Evolutionary conservation across 768 basidiomycete species (phyloP), one percentile per base, ranked within the genome.

Genomic region (Suillus americanus): DNA sequence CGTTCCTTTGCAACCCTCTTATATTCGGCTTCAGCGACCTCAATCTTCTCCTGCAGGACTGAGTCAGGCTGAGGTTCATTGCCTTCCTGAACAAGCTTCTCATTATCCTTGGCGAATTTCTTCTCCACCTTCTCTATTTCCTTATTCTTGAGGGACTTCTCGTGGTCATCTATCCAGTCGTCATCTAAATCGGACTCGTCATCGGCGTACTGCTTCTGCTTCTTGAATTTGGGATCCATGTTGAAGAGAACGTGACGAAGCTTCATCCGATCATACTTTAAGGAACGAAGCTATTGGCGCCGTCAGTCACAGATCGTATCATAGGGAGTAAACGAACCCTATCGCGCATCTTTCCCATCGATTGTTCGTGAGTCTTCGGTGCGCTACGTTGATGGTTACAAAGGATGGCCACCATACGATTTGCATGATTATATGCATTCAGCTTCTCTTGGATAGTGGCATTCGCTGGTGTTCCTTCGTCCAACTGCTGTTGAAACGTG

Each of bases 231-330:
- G 18, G 89, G 66, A 65, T 97, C 93, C 38, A 91, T 74, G 43
- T 81, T 81, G 79, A 97, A 93, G 23, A 98, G 82, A 60, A 86
- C 89, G 68, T 95, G 92, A 8, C 97, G 93, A 28, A 97, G 84
- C 75, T 98, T 98, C 94, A 96, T 96, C 40, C 95, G 89, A 65
- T 99, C 95, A 73, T 99, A 99, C 77, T 98, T 99, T 72, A 99
- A 78, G 16, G 86, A 84, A 50, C 91, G 90, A 66, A 94, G 84
- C 96, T 98, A 71, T n/a, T 61, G 12, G 35, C n/a, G 53, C 41
- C 48, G 65, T 62, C 30, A 59, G 35, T 41, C 33, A 43, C 33
- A 3, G 35, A 62, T 61, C 25, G 13, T 28, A 28, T 13, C 33
- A 38, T 20, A 41, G 46, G 53, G 60, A 10, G 66, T 18, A 33